phyloP scores from a whole-genome alignment of 495 filamentous ascomycete species.

The Aspergillus olivimuriae region DNA sequence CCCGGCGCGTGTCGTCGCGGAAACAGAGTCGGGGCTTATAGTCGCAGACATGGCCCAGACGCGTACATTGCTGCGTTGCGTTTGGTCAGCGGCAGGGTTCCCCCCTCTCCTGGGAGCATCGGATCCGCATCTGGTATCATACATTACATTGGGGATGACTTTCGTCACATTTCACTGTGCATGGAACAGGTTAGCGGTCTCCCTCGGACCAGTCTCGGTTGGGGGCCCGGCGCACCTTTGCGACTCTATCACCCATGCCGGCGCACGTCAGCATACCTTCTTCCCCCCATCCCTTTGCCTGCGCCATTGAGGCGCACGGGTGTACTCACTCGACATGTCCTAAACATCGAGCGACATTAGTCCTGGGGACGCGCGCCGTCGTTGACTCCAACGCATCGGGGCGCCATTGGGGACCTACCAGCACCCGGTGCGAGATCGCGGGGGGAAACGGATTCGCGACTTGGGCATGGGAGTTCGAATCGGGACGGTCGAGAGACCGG shows the following conservation, averaged over 20 bases:
- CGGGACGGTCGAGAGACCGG: conserved; percentile 1
- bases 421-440: conserved; percentile 47
- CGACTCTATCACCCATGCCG: conserved; percentile 33
- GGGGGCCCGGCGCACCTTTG: conserved; percentile 34
- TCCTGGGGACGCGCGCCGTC: no score
- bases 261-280: not conserved
- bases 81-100: conserved; percentile 9
- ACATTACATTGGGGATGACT: conserved; percentile 47
- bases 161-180: conserved; percentile 49
- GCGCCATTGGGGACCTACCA: no score
- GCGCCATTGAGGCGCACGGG: no score
- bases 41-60: conserved; percentile 51
- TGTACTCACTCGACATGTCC: conserved; percentile 49
- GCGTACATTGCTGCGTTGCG: conserved; percentile 44
- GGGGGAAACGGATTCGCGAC: conserved; percentile 44
- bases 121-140: conserved; percentile 9
- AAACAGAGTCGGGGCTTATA: conserved; percentile 51
- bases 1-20: conserved; percentile 49
- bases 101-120: not conserved
- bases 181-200: no score
- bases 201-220: not conserved
- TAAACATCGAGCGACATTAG: no score
- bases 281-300: no score
- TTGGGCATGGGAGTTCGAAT: conserved; percentile 27
- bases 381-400: no score